These are phyloP conservation scores for Leishmania martiniquensis DNA, from an alignment of 208 protist species.

Conservation along the genomic window DNA sequence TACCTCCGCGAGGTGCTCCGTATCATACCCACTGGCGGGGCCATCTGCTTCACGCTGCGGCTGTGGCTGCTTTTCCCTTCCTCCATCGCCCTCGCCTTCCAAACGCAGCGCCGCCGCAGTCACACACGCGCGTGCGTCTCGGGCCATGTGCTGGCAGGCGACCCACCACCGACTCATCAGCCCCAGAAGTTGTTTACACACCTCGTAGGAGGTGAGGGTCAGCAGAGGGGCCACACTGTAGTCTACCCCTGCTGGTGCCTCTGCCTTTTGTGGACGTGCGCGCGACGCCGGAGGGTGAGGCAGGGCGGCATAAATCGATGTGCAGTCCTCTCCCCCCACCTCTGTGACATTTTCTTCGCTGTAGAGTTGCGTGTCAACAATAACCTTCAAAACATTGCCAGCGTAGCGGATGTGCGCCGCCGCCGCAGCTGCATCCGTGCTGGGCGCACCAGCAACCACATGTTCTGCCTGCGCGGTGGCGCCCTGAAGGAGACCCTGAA, in stretches of 20 bases:
- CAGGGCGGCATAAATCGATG: conserved; percentile 10
- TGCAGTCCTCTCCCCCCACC: conserved; percentile 24
- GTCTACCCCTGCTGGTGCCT: neutral
- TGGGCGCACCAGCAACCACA: neutral
- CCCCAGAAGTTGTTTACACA: conserved; percentile 9
- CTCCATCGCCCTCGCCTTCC: conserved; percentile 2
- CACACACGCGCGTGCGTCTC: neutral
- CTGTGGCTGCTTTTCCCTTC: neutral
- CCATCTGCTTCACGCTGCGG: neutral
- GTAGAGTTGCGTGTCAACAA: conserved; percentile 24
- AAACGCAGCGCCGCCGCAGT: neutral
- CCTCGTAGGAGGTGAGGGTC: conserved; percentile 12
- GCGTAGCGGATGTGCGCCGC: conserved; percentile 19
- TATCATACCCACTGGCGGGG: neutral
- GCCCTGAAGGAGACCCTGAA: neutral
- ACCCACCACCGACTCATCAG: conserved; percentile 22
- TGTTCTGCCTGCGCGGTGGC: neutral
- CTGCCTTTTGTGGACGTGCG: neutral
- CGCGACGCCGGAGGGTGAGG: neutral
- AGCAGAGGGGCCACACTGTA: conserved; percentile 28
- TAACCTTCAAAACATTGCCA: neutral
- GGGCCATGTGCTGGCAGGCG: conserved; percentile 1
- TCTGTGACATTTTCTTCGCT: conserved; percentile 4
- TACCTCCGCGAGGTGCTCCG: neutral
- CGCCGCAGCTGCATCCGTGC: neutral